Base-by-base conservation (phyloP, 2,329 filamentous ascomycete genomes). In the Nemania sp. region DNA sequence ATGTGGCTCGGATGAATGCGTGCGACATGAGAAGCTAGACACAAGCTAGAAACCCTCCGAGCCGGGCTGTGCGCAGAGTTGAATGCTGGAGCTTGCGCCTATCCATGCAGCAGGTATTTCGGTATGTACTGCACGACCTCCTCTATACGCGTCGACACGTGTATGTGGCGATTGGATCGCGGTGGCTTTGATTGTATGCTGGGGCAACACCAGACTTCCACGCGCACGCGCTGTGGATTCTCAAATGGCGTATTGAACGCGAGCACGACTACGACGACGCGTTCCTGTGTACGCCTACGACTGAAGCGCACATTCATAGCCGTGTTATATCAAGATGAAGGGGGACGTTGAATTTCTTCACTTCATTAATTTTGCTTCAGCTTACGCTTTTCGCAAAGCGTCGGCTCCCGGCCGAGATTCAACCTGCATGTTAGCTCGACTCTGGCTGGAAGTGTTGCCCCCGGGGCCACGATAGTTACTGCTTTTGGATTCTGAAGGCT, bases 231-330 rank as follows among this genome's bases (percentile, higher is more conserved):
- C 20, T 23, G 42, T 20, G 22, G 31, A 20, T 28, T 19, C 9
- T 17, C 66, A 1, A 57, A 69, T n/a, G 80, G 79, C 1, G 61
- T 77, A 2, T 82, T 80, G 80, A 81, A 79, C 57, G 63, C 65
- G 3, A 75, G 70, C 0, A 80, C 82, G 56, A 79, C 78, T 0
- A 79, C 81, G 19, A 77, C 81, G 0, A 11, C 22, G 31, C 22
- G 39, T 17, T 41, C 30, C 30, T 39, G 40, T 39, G 14, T 19
- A 20, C 23, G 36, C 20, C 36, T 39, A 23, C 19, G 17, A 23
- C 36, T 22, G 28, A n/a, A 75, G 70, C 2, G 76, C 75, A 0
- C 1, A 75, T 77, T 45, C 0, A 11, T 12, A 70, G 76, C 1
- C 75, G 75, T 1, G 67, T 70, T 0, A 66, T 82, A 3, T 79